These are phyloP conservation scores for Kazachstania sp. DNA, from an alignment of 1,139 yeast genomes.

Conservation along the genomic window DNA sequence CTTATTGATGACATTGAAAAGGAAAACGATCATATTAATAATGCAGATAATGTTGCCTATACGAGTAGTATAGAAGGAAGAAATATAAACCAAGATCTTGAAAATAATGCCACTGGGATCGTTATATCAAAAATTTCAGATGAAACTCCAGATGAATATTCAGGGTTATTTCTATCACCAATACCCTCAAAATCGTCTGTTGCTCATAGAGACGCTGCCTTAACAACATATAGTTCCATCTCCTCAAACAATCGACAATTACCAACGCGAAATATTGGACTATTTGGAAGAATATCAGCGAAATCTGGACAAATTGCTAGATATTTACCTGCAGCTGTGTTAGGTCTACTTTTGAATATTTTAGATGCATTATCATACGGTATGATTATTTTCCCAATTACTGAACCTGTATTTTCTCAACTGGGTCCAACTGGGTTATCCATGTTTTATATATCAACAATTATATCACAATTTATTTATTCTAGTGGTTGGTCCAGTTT, in stretches of 20 bases:
- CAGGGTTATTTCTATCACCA: constrained; percentile 11
- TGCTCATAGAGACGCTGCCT: neutral
- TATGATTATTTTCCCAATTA: constrained; percentile 91
- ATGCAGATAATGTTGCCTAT: neutral
- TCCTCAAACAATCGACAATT: neutral
- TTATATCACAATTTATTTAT: constrained; percentile 77
- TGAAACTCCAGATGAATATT: constrained; percentile 7
- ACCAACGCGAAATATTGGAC: neutral
- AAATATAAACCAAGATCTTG: neutral
- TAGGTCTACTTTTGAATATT: constrained; percentile 77
- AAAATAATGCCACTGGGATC: neutral
- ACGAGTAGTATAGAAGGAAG: constrained; percentile 1
- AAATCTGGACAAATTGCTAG: constrained; percentile 10
- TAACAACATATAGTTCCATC: neutral
- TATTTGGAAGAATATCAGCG: neutral
- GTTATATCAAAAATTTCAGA: constrained; percentile 1
- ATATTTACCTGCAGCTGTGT: constrained; percentile 50
- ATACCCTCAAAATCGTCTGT: constrained; percentile 5
- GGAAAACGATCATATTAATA: constrained; percentile 4
- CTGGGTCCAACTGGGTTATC: constrained; percentile 87
- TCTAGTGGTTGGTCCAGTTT: constrained; percentile 89
- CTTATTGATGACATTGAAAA: constrained; percentile 7
- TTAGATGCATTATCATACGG: constrained; percentile 93
- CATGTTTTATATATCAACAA: constrained; percentile 86
- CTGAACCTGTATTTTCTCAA: constrained; percentile 64